phyloP scores from a whole-genome alignment of 768 basidiomycete genomes.

The Nidularia pulvinata region DNA sequence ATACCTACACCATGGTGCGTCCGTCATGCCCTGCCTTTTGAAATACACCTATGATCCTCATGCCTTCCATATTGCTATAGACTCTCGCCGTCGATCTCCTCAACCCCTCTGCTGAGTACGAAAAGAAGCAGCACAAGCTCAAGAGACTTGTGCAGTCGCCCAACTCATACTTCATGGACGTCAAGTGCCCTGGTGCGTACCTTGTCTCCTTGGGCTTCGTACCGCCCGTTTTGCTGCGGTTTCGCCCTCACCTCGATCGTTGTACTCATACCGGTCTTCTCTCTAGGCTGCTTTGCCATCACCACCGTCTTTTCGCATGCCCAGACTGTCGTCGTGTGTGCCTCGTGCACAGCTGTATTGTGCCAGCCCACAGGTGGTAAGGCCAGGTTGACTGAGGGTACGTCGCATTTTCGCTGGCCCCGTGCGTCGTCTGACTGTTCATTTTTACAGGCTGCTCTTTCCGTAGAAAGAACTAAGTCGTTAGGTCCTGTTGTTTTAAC shows the following conservation, averaged over 20 bases:
- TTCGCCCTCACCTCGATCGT: constrained; percentile 10
- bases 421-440: constrained; percentile 2
- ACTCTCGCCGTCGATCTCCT: constrained; percentile 98
- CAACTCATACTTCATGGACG: constrained; percentile 99
- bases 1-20: constrained; percentile 31
- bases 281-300: constrained; percentile 90
- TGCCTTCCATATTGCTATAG: constrained; percentile 33
- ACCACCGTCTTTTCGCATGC: constrained; percentile 99
- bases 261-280: constrained; percentile 8
- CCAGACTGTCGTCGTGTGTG: constrained; percentile 95
- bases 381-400: constrained; percentile 97
- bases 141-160: constrained; percentile 99
- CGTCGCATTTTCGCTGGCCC: constrained; percentile 20
- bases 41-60: not conserved
- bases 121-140: constrained; percentile 95
- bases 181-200: constrained; percentile 95
- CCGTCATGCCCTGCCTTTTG: not conserved
- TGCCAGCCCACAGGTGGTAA: constrained; percentile 99
- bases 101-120: constrained; percentile 88
- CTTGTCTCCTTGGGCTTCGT: no score
- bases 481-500: constrained; percentile 12
- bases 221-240: constrained; percentile 1
- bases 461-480: constrained; percentile 87
- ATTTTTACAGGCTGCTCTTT: constrained; percentile 82
- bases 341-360: constrained; percentile 89